A percentile compares a stretch with the other conserved stretches of the same genome.
Evolutionary conservation across 179 eudicot genomes (phyloP).

Genomic region (Spinacia oleracea): DNA sequence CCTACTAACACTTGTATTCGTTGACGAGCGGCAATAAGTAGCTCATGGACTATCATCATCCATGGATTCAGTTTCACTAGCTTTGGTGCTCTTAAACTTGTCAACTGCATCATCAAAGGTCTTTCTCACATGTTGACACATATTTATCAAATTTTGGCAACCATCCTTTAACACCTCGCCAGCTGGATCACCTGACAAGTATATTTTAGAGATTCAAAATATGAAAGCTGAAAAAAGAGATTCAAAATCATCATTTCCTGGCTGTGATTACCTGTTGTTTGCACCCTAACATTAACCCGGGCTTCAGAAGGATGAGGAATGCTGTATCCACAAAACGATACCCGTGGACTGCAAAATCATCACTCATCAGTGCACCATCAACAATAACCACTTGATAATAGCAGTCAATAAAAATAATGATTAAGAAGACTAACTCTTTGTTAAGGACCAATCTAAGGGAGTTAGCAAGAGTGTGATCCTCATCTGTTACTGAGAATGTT

Average conservation of each 20-base stretch:
- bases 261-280: conserved; percentile 70
- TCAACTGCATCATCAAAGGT: conserved; percentile 68
- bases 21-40: neutral
- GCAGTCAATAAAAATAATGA: conserved; percentile 4
- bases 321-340: conserved; percentile 83
- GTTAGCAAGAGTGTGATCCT: conserved; percentile 86
- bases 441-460: conserved; percentile 66
- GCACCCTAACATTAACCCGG: conserved; percentile 79
- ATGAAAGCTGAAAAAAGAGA: too few species aligned
- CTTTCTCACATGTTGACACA: conserved; percentile 69
- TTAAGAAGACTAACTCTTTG: conserved; percentile 56
- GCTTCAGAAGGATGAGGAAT: conserved; percentile 97
- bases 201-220: neutral
- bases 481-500: conserved; percentile 70
- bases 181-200: conserved; percentile 70
- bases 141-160: conserved; percentile 65
- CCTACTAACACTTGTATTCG: neutral
- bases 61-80: conserved; percentile 38
- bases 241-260: neutral
- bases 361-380: neutral
- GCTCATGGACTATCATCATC: conserved; percentile 25
- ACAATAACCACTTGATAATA: conserved; percentile 7
- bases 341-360: conserved; percentile 70
- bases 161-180: conserved; percentile 77
- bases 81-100: conserved; percentile 47